phyloP scores from a whole-genome alignment of 306 rosid species.

The Datisca glomerata region DNA sequence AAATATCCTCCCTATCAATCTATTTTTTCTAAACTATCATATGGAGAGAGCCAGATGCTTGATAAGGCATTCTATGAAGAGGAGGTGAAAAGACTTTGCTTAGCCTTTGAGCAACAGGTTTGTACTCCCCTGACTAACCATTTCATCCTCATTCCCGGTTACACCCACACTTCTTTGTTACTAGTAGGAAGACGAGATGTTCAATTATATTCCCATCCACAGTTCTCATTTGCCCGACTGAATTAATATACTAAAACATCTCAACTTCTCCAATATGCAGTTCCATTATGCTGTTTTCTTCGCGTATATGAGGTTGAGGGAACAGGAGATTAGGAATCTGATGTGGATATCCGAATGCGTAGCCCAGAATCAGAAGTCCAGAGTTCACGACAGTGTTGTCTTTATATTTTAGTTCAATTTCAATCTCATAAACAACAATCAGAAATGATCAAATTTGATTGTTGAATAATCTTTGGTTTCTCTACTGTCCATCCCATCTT shows the following conservation, averaged over 20 bases:
- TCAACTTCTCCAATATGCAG: constrained; percentile 33
- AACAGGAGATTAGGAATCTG: constrained; percentile 87
- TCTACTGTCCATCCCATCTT: no score
- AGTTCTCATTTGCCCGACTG: not conserved
- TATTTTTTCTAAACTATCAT: constrained; percentile 71
- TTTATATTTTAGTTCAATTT: constrained; percentile 53
- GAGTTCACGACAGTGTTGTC: constrained; percentile 95
- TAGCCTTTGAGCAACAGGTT: constrained; percentile 96
- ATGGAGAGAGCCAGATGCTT: constrained; percentile 94
- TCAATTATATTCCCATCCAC: not conserved
- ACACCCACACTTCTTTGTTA: no score
- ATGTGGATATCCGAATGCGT: constrained; percentile 99
- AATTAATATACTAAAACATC: not conserved
- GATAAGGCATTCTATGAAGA: constrained; percentile 98
- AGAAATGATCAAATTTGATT: no score
- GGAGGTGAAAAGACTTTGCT: constrained; percentile 95
- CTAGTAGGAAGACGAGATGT: not conserved
- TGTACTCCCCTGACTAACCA: constrained; percentile 4
- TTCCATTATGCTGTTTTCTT: constrained; percentile 92
- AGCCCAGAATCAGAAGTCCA: constrained; percentile 93
- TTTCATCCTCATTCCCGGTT: not conserved
- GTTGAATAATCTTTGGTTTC: no score
- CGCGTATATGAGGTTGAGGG: constrained; percentile 96
- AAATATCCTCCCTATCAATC: constrained; percentile 92
- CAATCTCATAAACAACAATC: no score